Percentiles rank a stretch among this genome's conserved stretches.
Conservation (phyloP, 345 rosid species). For the Euphorbia pulcherrima region DNA sequence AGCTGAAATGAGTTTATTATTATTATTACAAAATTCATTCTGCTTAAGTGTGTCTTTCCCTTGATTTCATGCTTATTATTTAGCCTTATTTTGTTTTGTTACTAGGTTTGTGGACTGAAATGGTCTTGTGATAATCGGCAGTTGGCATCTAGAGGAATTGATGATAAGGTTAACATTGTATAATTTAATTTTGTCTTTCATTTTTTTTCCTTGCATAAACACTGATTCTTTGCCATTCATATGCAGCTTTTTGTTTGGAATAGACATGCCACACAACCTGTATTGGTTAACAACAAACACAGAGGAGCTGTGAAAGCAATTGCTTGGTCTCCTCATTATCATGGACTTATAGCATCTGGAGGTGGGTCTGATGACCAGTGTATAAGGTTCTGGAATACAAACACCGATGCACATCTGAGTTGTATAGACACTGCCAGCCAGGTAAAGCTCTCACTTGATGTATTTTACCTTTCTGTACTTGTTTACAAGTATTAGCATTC, state of each 20-base stretch:
- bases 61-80: slow-evolving; percentile 9
- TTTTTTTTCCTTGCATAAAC: slow-evolving; percentile 1
- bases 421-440: slow-evolving; percentile 95
- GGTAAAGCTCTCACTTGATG: slow-evolving; percentile 36
- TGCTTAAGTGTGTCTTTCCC: neutral
- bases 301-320: slow-evolving; percentile 99
- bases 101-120: slow-evolving; percentile 88
- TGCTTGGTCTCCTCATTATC: slow-evolving; percentile 98
- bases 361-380: slow-evolving; percentile 98
- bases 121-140: slow-evolving; percentile 98
- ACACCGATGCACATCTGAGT: slow-evolving; percentile 76
- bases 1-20: neutral
- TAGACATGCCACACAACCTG: slow-evolving; percentile 88
- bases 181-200: slow-evolving; percentile 1
- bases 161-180: slow-evolving; percentile 59
- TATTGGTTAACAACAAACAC: slow-evolving; percentile 81
- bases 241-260: slow-evolving; percentile 97
- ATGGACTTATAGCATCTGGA: slow-evolving; percentile 97
- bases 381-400: slow-evolving; percentile 97
- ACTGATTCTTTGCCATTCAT: slow-evolving; percentile 18
- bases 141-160: slow-evolving; percentile 97
- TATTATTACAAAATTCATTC: neutral
- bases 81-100: slow-evolving; percentile 15
- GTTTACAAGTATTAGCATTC: too few relatives aligned
- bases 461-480: too few relatives aligned